A percentile compares a stretch with the other conserved stretches of the same genome.
phyloP scores from a whole-genome alignment of 768 basidiomycete genomes.

The Lactarius pseudohatsudake region DNA sequence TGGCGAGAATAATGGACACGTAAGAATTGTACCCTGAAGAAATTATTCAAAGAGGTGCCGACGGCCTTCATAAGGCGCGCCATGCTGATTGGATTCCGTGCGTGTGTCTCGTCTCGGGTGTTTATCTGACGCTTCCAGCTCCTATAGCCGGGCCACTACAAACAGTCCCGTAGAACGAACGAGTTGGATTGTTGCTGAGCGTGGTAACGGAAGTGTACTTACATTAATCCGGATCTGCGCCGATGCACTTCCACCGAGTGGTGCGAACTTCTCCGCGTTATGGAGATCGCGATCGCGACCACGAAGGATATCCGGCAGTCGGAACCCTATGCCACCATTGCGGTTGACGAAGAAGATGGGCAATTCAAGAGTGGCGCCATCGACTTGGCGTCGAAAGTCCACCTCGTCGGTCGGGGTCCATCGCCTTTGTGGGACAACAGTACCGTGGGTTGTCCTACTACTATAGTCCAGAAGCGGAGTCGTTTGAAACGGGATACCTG shows the following conservation, averaged over 20 bases:
- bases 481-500: background rate
- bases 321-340: slow-evolving; percentile 6
- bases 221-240: slow-evolving; percentile 17
- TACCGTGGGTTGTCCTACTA: background rate
- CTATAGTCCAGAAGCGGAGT: slow-evolving; percentile 17
- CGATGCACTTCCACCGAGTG: slow-evolving; percentile 3
- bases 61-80: slow-evolving; percentile 5
- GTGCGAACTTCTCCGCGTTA: background rate
- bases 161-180: background rate
- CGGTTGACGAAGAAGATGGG: slow-evolving; percentile 26
- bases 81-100: slow-evolving; percentile 6
- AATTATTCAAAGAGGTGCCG: slow-evolving; percentile 16
- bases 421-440: slow-evolving; percentile 11
- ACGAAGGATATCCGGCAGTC: background rate
- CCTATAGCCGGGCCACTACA: slow-evolving; percentile 23
- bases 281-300: background rate
- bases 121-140: slow-evolving; percentile 16
- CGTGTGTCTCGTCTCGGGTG: slow-evolving; percentile 14
- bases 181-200: background rate
- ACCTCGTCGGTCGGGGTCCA: slow-evolving; percentile 8
- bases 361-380: background rate
- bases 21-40: slow-evolving; percentile 5
- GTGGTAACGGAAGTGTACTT: background rate
- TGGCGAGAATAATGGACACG: background rate
- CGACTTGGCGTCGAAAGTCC: slow-evolving; percentile 16